These are phyloP conservation scores for Aspergillus carbonarius DNA, from an alignment of 2,329 filamentous ascomycete species.

Conservation along the genomic window DNA sequence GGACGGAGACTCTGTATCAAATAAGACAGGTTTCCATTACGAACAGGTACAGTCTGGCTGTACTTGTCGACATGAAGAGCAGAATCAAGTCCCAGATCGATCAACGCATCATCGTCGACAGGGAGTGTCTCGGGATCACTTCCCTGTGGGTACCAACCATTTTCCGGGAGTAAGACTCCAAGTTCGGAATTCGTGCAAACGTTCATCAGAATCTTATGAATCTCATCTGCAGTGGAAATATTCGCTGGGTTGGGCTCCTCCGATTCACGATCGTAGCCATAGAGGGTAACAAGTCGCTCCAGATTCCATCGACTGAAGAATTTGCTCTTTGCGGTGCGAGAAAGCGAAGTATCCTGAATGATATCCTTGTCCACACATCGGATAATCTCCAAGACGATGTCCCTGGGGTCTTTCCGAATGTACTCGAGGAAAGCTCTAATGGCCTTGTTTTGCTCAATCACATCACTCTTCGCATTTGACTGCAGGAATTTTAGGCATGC, in stretches of 20 bases:
- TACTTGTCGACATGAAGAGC: conserved; percentile 70
- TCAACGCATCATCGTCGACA: conserved; percentile 48
- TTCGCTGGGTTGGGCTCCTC: conserved; percentile 47
- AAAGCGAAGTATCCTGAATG: conserved; percentile 70
- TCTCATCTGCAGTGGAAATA: conserved; percentile 62
- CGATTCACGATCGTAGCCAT: conserved; percentile 52
- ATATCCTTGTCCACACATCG: conserved; percentile 68
- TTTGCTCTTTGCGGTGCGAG: conserved; percentile 70
- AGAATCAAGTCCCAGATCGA: conserved; percentile 67
- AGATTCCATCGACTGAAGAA: conserved; percentile 74
- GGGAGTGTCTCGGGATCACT: conserved; percentile 58
- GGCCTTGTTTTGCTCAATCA: conserved; percentile 72
- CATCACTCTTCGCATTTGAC: conserved; percentile 73
- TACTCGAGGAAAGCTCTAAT: conserved; percentile 71
- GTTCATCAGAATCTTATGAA: conserved; percentile 72
- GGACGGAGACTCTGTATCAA: conserved; percentile 78
- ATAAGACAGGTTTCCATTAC: conserved; percentile 75
- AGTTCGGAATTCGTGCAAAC: conserved; percentile 72
- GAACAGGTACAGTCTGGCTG: conserved; percentile 66
- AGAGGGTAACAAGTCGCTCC: conserved; percentile 69
- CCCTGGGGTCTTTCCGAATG: conserved; percentile 73
- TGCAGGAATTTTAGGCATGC: conserved; percentile 76
- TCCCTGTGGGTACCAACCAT: conserved; percentile 79
- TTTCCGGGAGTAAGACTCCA: conserved; percentile 73
- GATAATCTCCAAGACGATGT: conserved; percentile 73